Base-by-base conservation (phyloP, 2,329 filamentous ascomycete genomes). In the Annulohypoxylon truncatum region DNA sequence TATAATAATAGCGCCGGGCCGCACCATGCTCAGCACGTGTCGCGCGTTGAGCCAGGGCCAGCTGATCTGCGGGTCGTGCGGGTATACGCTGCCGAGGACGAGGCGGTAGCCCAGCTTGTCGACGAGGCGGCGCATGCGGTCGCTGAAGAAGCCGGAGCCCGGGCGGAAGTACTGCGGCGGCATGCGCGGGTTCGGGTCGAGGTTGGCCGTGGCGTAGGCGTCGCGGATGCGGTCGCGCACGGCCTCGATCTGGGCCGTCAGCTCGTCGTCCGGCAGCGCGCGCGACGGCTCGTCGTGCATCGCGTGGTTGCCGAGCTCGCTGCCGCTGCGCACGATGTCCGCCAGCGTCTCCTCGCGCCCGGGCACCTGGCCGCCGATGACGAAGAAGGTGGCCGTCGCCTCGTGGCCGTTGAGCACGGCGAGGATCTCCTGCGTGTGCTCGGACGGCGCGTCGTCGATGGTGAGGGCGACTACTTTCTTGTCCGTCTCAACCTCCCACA, bases 21-120 rank as follows among this genome's bases (percentile, higher is more conserved):
- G 82, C 33, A 91, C 82, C 90, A 94, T 93, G 79, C 92, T 93
- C 71, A 97, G 78, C 3, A 97, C 87, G 80, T 97, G 93, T 70
- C 82, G 83, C 6, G 92, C 90, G 79, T 97, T 97, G 55, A 94
- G 71, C 68, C 82, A 81, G 71, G 87, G 85, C 73, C 86, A 90
- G 8, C 83, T 82, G 62, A 97, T 90, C 82, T 96, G 93, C n/a
- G 94, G 89, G 80, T 97, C 94, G 80, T 97, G 93, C 4, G 94
- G 94, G 79, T 96, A 97, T 40, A 97, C 89, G 77, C 89, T 90
- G 2, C 94, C 94, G 38, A 97, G 81, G n/a, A 94, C 90, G 54
- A 96, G 83, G 52, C 84, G 83, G 78, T 93, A 94, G 3, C 89
- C 90, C 66, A 93, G 76, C 54, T 79, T 82, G 31, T 80, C 79